Percentiles rank a stretch among this genome's conserved stretches.
Evolutionary conservation across 202 grass and related monocot species (phyloP).

Genomic region (Eragrostis tef): DNA sequence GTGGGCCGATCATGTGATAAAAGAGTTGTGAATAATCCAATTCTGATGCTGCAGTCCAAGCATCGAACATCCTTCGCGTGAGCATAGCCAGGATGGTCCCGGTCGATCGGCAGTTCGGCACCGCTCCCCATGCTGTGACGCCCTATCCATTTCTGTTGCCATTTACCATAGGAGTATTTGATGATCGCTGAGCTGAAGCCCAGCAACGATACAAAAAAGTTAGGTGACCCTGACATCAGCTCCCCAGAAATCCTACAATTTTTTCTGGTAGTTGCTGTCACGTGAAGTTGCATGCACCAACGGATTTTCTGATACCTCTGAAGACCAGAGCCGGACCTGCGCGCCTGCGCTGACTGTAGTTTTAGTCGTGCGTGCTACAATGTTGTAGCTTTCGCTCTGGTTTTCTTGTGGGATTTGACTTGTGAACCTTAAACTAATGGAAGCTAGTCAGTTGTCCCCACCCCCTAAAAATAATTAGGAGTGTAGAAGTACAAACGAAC

Average conservation of each 20-base stretch:
- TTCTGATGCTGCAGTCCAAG: not conserved
- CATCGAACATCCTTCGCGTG: not conserved
- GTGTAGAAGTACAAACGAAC: not conserved
- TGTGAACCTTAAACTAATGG: not conserved
- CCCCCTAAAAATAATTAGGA: not conserved
- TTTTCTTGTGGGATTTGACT: not conserved
- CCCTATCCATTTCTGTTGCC: not conserved
- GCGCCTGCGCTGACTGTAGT: not conserved
- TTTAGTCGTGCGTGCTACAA: not conserved
- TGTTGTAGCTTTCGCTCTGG: not conserved
- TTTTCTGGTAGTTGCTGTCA: not conserved
- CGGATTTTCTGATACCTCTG: not conserved
- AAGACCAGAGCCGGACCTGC: not conserved
- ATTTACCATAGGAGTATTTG: conserved; percentile 1
- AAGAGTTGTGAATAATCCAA: not conserved
- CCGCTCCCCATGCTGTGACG: not conserved
- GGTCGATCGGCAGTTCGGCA: not conserved
- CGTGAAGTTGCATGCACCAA: not conserved
- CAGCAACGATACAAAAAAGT: not conserved
- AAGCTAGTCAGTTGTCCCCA: not conserved
- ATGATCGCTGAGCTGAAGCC: not conserved
- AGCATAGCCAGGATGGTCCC: not conserved
- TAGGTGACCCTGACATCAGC: not conserved
- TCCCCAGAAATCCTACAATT: not conserved
- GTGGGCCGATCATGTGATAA: not conserved